phyloP scores from a whole-genome alignment of 768 basidiomycete species.

The Chlorophyllum brunneum region DNA sequence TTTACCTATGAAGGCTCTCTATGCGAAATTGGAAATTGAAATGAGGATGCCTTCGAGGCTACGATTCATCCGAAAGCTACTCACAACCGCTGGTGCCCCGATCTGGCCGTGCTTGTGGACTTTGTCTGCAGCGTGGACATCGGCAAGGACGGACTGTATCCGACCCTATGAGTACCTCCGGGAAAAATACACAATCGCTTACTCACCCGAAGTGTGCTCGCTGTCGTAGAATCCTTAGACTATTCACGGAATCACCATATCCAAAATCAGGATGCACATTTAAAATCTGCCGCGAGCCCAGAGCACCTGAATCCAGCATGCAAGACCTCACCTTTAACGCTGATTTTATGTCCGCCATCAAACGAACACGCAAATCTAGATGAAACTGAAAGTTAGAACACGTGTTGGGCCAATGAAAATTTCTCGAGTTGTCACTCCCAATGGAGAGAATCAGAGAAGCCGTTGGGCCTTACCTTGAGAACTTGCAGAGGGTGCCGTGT shows the following conservation, averaged over 20 bases:
- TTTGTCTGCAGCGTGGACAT: conserved; percentile 69
- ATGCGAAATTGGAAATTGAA: conserved; percentile 12
- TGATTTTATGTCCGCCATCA: conserved; percentile 52
- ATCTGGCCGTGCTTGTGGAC: conserved; percentile 32
- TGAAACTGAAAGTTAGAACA: not conserved
- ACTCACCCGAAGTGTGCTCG: conserved; percentile 3
- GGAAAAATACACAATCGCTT: not conserved
- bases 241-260: too few relatives aligned
- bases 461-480: not conserved
- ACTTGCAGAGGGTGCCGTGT: not conserved
- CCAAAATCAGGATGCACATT: not conserved
- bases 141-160: conserved; percentile 60
- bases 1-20: conserved; percentile 49
- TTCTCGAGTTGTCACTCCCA: not conserved
- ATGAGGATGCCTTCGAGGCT: not conserved
- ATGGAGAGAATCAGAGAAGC: too few relatives aligned
- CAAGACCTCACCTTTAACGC: conserved; percentile 73
- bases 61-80: conserved; percentile 9
- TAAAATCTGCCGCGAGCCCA: not conserved
- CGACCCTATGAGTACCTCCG: not conserved
- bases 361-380: conserved; percentile 49
- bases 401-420: too few relatives aligned
- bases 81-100: conserved; percentile 43
- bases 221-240: conserved; percentile 1
- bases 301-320: too few relatives aligned